Conservation (phyloP, 2,329 filamentous ascomycete genomes). For the Diaporthe caulivora region DNA sequence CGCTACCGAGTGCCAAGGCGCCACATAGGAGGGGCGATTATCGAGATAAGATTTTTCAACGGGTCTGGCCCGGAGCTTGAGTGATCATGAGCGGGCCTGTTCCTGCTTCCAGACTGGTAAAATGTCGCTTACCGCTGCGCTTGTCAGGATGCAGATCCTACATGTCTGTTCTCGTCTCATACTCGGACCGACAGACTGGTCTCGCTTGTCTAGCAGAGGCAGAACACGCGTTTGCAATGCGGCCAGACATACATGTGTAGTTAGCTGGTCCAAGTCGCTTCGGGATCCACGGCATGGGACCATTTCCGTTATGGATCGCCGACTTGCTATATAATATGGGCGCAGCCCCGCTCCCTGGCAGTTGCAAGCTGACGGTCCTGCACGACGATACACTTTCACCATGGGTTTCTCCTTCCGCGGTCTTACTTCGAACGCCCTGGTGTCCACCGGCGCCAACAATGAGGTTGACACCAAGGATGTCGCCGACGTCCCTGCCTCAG, state of each 20-base stretch:
- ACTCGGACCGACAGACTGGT: conserved; percentile 11
- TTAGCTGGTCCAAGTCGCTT: neutral
- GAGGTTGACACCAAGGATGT: conserved; percentile 2
- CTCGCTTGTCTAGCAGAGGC: neutral
- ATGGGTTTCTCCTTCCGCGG: conserved; percentile 22
- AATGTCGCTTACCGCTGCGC: conserved; percentile 14
- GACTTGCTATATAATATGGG: conserved; percentile 1
- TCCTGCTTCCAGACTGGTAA: conserved; percentile 4
- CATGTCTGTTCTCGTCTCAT: neutral
- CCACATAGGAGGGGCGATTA: conserved; percentile 10
- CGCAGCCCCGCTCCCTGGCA: neutral
- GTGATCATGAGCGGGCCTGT: conserved; percentile 3
- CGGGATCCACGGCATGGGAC: neutral
- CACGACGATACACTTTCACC: neutral
- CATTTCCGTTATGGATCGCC: neutral
- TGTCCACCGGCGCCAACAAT: conserved; percentile 6
- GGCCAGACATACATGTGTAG: neutral
- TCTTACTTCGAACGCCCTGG: conserved; percentile 14
- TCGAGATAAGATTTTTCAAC: conserved; percentile 23
- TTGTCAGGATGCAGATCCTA: conserved; percentile 7
- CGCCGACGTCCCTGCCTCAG: conserved; percentile 6
- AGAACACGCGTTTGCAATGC: neutral
- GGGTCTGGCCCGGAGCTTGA: conserved; percentile 4
- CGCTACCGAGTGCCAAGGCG: conserved; percentile 4
- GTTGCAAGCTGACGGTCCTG: neutral